Evolutionary conservation across 495 filamentous ascomycete genomes (phyloP).

Genomic region (Trichoderma erinaceum): DNA sequence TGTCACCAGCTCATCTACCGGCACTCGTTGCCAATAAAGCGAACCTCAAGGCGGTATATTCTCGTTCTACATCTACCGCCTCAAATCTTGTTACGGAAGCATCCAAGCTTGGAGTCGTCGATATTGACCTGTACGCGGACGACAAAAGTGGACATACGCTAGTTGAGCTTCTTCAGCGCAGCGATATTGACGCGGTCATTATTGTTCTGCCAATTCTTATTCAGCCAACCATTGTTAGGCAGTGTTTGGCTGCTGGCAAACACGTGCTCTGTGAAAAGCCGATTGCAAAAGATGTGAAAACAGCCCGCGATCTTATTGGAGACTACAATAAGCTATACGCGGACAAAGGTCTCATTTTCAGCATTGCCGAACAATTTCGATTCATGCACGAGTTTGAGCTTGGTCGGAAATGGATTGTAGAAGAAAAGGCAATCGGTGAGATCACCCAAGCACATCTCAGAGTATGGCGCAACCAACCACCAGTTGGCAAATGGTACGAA

Average conservation of each 20-base stretch:
- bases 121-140: constrained; percentile 51
- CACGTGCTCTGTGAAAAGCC: constrained; percentile 83
- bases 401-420: constrained; percentile 58
- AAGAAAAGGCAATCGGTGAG: constrained; percentile 45
- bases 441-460: constrained; percentile 35
- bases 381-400: constrained; percentile 56
- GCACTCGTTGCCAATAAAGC: constrained; percentile 40
- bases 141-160: constrained; percentile 52
- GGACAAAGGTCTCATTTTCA: constrained; percentile 46
- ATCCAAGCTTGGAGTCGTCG: constrained; percentile 23
- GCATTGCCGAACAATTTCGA: constrained; percentile 72
- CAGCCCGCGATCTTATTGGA: constrained; percentile 54
- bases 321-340: constrained; percentile 51
- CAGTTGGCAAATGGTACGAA: constrained; percentile 30
- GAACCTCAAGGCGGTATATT: constrained; percentile 56
- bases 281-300: constrained; percentile 60
- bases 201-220: constrained; percentile 59
- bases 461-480: background rate
- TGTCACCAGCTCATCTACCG: constrained; percentile 35
- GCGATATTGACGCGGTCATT: constrained; percentile 63
- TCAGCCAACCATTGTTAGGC: constrained; percentile 53
- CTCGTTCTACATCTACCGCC: constrained; percentile 47
- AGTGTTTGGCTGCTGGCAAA: constrained; percentile 62
- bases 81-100: constrained; percentile 20
- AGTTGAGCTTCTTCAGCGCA: constrained; percentile 54